Percentiles rank a stretch among this genome's conserved stretches.
Conservation (phyloP, 2,329 filamentous ascomycete species). For the Macrophomina phaseolina region DNA sequence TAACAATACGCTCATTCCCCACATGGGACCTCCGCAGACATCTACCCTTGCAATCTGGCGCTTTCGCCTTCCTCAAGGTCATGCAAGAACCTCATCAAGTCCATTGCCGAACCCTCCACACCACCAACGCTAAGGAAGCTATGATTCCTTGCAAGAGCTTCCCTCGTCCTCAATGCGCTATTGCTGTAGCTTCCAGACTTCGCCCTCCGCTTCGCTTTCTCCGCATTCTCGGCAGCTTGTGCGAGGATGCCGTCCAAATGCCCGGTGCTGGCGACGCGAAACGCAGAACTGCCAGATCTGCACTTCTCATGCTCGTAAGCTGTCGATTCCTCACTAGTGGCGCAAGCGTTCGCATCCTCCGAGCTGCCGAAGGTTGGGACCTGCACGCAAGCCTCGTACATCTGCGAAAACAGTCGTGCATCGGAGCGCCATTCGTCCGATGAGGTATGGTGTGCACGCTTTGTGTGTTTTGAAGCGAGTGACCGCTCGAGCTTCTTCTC, state of each 20-base stretch:
- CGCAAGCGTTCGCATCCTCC: slow-evolving; percentile 3
- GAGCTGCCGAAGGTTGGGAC: slow-evolving; percentile 25
- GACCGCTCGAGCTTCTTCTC: not conserved
- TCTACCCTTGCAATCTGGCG: slow-evolving; percentile 35
- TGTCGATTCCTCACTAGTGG: not conserved
- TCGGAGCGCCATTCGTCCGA: slow-evolving; percentile 26
- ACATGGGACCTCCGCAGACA: not conserved
- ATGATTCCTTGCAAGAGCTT: slow-evolving; percentile 36
- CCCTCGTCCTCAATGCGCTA: slow-evolving; percentile 29
- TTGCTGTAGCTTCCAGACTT: not conserved
- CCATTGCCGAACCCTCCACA: slow-evolving; percentile 35
- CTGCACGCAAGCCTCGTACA: slow-evolving; percentile 43
- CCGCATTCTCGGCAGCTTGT: not conserved
- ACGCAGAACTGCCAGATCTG: not conserved
- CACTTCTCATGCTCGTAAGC: not conserved
- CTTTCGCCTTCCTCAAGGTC: slow-evolving; percentile 44
- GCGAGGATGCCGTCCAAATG: not conserved
- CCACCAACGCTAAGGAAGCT: slow-evolving; percentile 46
- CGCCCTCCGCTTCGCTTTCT: not conserved
- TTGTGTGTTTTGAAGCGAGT: not conserved
- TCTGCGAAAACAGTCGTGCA: slow-evolving; percentile 42
- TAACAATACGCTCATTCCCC: not conserved
- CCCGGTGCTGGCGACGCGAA: not conserved
- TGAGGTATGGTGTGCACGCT: not conserved
- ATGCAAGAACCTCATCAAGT: slow-evolving; percentile 45